These are phyloP conservation scores for Talaromyces rugulosus DNA, from an alignment of 2,329 filamentous ascomycete species.

Conservation along the genomic window DNA sequence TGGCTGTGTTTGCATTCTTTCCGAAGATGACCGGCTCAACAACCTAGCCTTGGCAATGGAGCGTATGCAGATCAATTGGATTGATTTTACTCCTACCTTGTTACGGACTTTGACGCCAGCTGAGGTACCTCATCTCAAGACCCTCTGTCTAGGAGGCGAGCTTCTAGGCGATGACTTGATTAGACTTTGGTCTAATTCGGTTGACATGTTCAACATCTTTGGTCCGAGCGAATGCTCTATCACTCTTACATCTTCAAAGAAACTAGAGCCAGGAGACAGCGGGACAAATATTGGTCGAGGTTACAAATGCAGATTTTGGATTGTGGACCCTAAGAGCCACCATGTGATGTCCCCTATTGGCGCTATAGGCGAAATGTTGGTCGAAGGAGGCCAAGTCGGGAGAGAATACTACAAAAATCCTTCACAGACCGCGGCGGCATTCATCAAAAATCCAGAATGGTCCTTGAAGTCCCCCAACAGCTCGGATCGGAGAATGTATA, in stretches of 20 bases:
- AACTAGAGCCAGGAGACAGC: not conserved
- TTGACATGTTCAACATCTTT: not conserved
- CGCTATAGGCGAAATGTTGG: constrained; percentile 43
- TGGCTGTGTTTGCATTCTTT: constrained; percentile 57
- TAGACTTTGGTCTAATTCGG: not conserved
- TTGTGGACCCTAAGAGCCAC: constrained; percentile 35
- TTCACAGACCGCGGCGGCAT: not conserved
- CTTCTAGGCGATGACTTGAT: not conserved
- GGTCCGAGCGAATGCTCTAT: constrained; percentile 2
- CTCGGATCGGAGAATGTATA: not conserved
- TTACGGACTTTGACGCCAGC: not conserved
- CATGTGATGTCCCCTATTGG: constrained; percentile 40
- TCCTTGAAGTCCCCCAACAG: not conserved
- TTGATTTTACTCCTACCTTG: not conserved
- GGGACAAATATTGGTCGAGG: not conserved
- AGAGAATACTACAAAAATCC: not conserved
- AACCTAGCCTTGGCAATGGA: not conserved
- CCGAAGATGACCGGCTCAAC: not conserved
- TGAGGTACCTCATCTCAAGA: not conserved
- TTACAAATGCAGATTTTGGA: constrained; percentile 27
- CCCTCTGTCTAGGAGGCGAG: not conserved
- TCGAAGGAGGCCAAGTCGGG: constrained; percentile 34
- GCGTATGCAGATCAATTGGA: not conserved
- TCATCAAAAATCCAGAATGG: not conserved
- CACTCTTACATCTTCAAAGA: not conserved